A percentile compares a stretch with the other conserved stretches of the same genome.
Evolutionary conservation across 441 rosid genomes (phyloP).

Genomic region (Pelargonium cotyledonis): DNA sequence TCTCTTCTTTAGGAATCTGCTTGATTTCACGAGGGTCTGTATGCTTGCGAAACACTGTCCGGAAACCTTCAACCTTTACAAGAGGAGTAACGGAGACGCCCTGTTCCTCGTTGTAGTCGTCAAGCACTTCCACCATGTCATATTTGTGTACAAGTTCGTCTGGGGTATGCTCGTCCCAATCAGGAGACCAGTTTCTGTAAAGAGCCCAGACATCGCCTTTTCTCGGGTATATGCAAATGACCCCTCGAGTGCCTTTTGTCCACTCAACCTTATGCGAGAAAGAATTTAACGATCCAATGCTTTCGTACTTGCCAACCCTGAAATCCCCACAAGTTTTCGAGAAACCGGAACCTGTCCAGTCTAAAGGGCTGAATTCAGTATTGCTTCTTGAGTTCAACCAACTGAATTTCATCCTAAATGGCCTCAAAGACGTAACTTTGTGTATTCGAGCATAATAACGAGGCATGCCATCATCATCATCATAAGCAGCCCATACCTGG

Average conservation of each 20-base stretch:
- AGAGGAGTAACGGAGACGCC: constrained; percentile 54
- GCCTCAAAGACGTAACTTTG: constrained; percentile 58
- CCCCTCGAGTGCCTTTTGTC: constrained; percentile 65
- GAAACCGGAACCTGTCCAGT: constrained; percentile 83
- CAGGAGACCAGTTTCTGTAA: constrained; percentile 80
- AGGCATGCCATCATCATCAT: constrained; percentile 89
- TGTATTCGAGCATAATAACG: constrained; percentile 85
- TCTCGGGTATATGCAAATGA: constrained; percentile 56
- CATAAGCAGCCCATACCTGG: constrained; percentile 96
- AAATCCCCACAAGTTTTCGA: constrained; percentile 87
- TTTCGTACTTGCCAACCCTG: constrained; percentile 57
- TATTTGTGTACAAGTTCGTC: constrained; percentile 65
- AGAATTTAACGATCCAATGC: constrained; percentile 45
- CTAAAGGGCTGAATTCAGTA: constrained; percentile 55
- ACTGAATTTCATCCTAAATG: constrained; percentile 76
- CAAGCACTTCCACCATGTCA: constrained; percentile 92
- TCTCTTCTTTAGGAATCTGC: constrained; percentile 61
- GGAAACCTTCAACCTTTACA: constrained; percentile 65
- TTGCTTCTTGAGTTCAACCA: constrained; percentile 81
- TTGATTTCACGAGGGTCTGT: constrained; percentile 33
- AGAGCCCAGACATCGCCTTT: constrained; percentile 93
- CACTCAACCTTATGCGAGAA: constrained; percentile 81
- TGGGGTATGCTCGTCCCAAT: constrained; percentile 64
- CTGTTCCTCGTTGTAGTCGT: constrained; percentile 52
- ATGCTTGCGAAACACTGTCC: constrained; percentile 52